Evolutionary conservation across 73 alveolate species (phyloP).

Genomic region (Effrenium voratum): DNA sequence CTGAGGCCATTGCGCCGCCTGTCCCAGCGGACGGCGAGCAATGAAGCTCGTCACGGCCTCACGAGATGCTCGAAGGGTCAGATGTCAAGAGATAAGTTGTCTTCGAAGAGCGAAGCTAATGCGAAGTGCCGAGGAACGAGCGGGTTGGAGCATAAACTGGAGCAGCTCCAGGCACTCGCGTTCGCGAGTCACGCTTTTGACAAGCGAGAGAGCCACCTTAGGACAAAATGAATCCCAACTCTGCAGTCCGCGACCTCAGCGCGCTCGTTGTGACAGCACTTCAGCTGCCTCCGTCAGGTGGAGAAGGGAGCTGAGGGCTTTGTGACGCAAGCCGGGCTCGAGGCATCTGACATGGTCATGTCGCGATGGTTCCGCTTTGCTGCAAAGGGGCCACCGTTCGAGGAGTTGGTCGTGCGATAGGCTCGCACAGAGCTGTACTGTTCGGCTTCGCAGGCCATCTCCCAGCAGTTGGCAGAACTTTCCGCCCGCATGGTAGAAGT

Average conservation of each 20-base stretch:
- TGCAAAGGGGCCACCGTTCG: not conserved
- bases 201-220: too few relatives aligned
- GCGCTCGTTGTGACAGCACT: too few relatives aligned
- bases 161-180: conserved; percentile 78
- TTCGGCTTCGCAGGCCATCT: not conserved
- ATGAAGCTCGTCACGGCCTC: conserved; percentile 14
- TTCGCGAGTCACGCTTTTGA: too few relatives aligned
- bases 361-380: not conserved
- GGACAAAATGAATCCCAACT: too few relatives aligned
- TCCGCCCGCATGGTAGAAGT: not conserved
- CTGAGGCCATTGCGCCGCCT: conserved; percentile 51
- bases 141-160: conserved; percentile 46
- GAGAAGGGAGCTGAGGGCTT: not conserved
- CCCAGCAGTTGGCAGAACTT: conserved; percentile 1
- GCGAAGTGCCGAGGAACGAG: conserved; percentile 1
- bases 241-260: too few relatives aligned
- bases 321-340: not conserved
- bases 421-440: not conserved
- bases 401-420: not conserved
- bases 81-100: too few relatives aligned
- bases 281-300: too few relatives aligned
- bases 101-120: too few relatives aligned
- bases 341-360: not conserved
- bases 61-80: not conserved
- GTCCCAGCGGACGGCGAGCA: conserved; percentile 62